Conservation (phyloP, 176 grass and related monocot genomes). For the Raddia guianensis region DNA sequence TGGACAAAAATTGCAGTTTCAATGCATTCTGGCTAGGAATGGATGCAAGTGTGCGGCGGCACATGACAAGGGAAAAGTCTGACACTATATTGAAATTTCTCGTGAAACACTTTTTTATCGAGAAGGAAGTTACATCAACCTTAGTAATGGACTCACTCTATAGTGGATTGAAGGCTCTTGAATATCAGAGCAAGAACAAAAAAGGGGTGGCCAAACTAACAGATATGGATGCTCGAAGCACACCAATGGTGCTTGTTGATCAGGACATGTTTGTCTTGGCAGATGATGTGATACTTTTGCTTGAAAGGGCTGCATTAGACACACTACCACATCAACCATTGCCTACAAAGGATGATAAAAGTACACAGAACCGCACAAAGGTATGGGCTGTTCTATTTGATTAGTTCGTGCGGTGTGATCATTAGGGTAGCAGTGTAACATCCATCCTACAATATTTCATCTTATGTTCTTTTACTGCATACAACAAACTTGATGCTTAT, state of each 20-base stretch:
- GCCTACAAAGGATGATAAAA: slow-evolving; percentile 85
- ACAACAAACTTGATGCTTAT: not conserved
- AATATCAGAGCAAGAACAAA: slow-evolving; percentile 72
- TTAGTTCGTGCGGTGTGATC: slow-evolving; percentile 8
- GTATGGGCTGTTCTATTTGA: slow-evolving; percentile 37
- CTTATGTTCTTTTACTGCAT: slow-evolving; percentile 22
- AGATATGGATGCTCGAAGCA: slow-evolving; percentile 59
- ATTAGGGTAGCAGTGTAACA: not conserved
- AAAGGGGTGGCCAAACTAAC: slow-evolving; percentile 56
- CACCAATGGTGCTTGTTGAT: slow-evolving; percentile 77
- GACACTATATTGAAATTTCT: slow-evolving; percentile 76
- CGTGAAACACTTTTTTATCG: slow-evolving; percentile 86
- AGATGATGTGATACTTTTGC: slow-evolving; percentile 80
- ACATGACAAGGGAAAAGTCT: slow-evolving; percentile 78
- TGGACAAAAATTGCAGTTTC: slow-evolving; percentile 58
- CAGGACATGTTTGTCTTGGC: slow-evolving; percentile 84
- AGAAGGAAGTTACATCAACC: slow-evolving; percentile 93
- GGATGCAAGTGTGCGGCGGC: slow-evolving; percentile 54
- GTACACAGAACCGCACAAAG: slow-evolving; percentile 74
- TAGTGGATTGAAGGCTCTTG: slow-evolving; percentile 72
- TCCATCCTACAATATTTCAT: slow-evolving; percentile 28
- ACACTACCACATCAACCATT: slow-evolving; percentile 70
- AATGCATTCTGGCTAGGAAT: slow-evolving; percentile 74
- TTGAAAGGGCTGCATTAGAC: slow-evolving; percentile 81
- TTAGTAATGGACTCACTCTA: slow-evolving; percentile 86